Evolutionary conservation across 106 monocot genomes (phyloP), one percentile per base, ranked within the genome.

Genomic region (Phalaenopsis equestris): DNA sequence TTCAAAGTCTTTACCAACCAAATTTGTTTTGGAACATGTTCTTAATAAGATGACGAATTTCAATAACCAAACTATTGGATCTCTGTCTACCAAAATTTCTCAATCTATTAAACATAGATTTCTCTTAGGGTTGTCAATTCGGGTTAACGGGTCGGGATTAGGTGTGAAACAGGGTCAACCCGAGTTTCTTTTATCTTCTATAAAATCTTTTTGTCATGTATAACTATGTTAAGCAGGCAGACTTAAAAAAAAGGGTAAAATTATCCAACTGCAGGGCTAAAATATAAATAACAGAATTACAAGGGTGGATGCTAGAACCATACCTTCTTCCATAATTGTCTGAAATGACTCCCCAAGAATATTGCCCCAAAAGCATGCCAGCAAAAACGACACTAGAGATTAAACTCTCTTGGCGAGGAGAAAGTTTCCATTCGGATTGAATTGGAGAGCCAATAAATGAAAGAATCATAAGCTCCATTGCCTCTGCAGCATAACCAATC

Each of bases 391-490:
- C 82, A 77, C 89, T 91, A 12, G 88, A 88, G 76, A 94, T 87
- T 17, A 94, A 48, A 41, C 91, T 88, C 82, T 91, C 80, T 67
- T 91, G 65, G 1, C 49, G 30, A 24, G 91, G 80, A 76, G 91
- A 85, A 9, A 90, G 84, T 0, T 74, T 48, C 94, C 94, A 94
- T 55, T 90, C 83, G 3, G 41, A 39, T 73, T 70, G 83, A 67
- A 94, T 85, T 2, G 91, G 67, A 3, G 86, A 84, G 5, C 91
- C 94, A 4, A 94, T 83, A 41, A 94, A 94, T 0, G 94, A 94
- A 1, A 94, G 91, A 56, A 94, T 85, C 94, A 94, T 94, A 68
- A 90, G 42, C 73, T 94, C 94, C 91, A 94, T 91, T 2, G 94
- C 94, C 68, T 94, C 94, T 16, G 90, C 82, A 19, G 82, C 72